Conservation (phyloP, 73 alveolate species). For the Paramecium tetraurelia region DNA sequence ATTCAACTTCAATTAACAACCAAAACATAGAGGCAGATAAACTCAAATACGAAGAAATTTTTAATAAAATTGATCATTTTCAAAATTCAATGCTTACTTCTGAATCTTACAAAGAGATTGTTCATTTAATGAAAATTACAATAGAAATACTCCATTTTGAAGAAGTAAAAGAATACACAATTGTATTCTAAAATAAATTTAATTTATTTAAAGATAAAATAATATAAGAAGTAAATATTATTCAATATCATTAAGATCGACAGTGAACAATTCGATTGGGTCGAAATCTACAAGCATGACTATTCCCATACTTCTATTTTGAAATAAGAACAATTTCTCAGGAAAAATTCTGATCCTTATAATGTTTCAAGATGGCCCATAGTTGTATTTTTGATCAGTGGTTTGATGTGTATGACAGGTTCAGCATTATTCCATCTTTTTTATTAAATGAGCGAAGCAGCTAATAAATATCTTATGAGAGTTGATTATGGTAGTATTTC, state of each 20-base stretch:
- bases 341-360: background rate
- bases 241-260: slow-evolving; percentile 35
- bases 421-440: slow-evolving; percentile 86
- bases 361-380: slow-evolving; percentile 82
- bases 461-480: slow-evolving; percentile 71
- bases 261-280: slow-evolving; percentile 63
- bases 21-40: background rate
- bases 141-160: background rate
- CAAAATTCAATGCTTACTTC: slow-evolving; percentile 3
- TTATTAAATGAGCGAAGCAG: slow-evolving; percentile 66
- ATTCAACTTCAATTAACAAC: background rate
- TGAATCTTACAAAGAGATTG: slow-evolving; percentile 19
- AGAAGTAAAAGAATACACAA: background rate
- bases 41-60: background rate
- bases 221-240: background rate
- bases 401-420: slow-evolving; percentile 82
- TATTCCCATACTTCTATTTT: slow-evolving; percentile 26
- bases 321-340: background rate
- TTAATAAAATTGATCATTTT: background rate
- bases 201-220: background rate
- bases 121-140: background rate
- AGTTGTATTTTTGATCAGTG: slow-evolving; percentile 78
- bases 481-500: slow-evolving; percentile 96
- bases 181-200: background rate
- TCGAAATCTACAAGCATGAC: slow-evolving; percentile 59